Percentiles rank a stretch among this genome's conserved stretches.
phyloP scores from a whole-genome alignment of 441 rosid species.

The Syzygium syzygioides region DNA sequence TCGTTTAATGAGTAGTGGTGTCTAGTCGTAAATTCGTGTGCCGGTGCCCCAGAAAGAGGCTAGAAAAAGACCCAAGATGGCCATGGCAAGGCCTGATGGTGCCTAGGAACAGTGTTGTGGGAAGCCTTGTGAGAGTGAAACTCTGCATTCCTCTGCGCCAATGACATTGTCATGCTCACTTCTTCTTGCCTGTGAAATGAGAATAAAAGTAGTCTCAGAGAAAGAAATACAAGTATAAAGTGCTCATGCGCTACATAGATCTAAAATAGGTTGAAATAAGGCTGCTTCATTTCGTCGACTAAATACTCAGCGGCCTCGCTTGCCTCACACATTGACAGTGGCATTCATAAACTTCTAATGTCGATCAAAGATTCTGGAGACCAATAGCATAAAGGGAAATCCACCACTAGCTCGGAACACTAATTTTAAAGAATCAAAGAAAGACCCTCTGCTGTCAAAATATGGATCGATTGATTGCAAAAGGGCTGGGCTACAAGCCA shows the following conservation, averaged over 20 bases:
- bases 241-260: background rate
- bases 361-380: background rate
- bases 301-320: background rate
- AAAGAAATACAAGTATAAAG: background rate
- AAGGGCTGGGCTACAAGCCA: background rate
- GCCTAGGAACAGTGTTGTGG: background rate
- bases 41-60: background rate
- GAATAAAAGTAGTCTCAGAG: background rate
- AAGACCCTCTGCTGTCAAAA: background rate
- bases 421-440: background rate
- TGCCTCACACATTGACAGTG: too few relatives aligned
- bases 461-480: background rate
- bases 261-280: background rate
- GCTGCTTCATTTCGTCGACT: background rate
- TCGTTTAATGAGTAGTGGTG: background rate
- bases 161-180: background rate
- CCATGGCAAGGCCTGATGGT: background rate
- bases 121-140: background rate
- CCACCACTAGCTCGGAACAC: background rate
- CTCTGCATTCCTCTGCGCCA: background rate
- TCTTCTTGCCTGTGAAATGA: background rate
- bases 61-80: background rate
- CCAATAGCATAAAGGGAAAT: background rate
- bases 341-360: background rate
- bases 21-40: background rate